A percentile compares a stretch with the other conserved stretches of the same genome.
These are phyloP conservation scores for Sordariomycetes sp. DNA, from an alignment of 2,329 filamentous ascomycete species.

Conservation along the genomic window DNA sequence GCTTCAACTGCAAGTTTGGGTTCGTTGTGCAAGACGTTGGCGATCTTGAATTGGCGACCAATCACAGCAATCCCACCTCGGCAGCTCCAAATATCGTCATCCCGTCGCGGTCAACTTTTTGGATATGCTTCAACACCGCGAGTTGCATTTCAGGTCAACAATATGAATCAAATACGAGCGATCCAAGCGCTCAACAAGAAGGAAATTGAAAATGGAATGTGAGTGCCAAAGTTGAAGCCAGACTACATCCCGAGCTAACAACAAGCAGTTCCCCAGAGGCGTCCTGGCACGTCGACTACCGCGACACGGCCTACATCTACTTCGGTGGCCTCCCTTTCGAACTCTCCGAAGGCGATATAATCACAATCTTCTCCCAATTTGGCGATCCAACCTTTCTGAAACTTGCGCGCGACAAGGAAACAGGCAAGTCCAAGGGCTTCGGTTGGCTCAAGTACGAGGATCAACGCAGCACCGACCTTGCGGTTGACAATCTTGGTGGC, in stretches of 20 bases:
- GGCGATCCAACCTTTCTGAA: slow-evolving; percentile 93
- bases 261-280: slow-evolving; percentile 62
- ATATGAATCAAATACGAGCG: slow-evolving; percentile 89
- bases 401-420: slow-evolving; percentile 88
- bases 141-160: slow-evolving; percentile 11
- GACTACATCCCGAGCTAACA: neutral
- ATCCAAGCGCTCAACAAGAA: slow-evolving; percentile 90
- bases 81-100: neutral
- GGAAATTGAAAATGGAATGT: slow-evolving; percentile 84
- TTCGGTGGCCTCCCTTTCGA: slow-evolving; percentile 91
- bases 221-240: slow-evolving; percentile 25
- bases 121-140: neutral
- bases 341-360: slow-evolving; percentile 87
- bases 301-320: slow-evolving; percentile 93
- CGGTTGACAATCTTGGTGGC: slow-evolving; percentile 91
- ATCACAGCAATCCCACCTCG: no score
- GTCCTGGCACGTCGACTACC: slow-evolving; percentile 96
- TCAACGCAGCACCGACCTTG: slow-evolving; percentile 88
- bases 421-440: slow-evolving; percentile 89
- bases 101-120: neutral
- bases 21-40: no score
- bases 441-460: slow-evolving; percentile 98
- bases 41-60: no score
- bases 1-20: no score
- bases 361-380: slow-evolving; percentile 95